These are phyloP conservation scores for Buxus sempervirens DNA, from an alignment of 164 flowering plant species.

Conservation along the genomic window DNA sequence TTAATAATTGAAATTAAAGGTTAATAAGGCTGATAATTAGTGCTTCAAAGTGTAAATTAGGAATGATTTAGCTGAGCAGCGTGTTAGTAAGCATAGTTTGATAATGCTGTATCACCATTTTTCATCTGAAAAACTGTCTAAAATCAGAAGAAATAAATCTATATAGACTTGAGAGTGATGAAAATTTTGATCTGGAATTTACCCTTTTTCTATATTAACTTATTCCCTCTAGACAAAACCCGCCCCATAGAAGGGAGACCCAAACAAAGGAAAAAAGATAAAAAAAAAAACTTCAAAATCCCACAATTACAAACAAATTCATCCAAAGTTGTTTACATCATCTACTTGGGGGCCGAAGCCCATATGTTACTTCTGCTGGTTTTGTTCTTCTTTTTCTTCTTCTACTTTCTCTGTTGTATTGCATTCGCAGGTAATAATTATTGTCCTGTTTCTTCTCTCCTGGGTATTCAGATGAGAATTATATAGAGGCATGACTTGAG, in stretches of 20 bases:
- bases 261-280: background rate
- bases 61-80: too few relatives aligned
- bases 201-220: background rate
- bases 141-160: background rate
- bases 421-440: background rate
- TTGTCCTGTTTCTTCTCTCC: background rate
- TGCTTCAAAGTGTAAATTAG: too few relatives aligned
- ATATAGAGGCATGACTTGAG: background rate
- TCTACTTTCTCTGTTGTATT: background rate
- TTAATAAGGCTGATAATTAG: too few relatives aligned
- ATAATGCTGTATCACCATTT: background rate
- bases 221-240: slow-evolving; percentile 2
- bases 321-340: slow-evolving; percentile 8
- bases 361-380: slow-evolving; percentile 4
- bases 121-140: background rate
- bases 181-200: background rate
- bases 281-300: slow-evolving; percentile 13
- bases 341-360: slow-evolving; percentile 4
- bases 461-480: slow-evolving; percentile 15
- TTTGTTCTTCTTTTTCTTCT: background rate
- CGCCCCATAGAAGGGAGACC: background rate
- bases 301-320: slow-evolving; percentile 18
- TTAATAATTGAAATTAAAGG: too few relatives aligned
- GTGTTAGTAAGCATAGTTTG: too few relatives aligned
- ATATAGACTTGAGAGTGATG: background rate